These are phyloP conservation scores for Acanthamoeba lenticulata DNA, from an alignment of 208 protist species.

Conservation along the genomic window DNA sequence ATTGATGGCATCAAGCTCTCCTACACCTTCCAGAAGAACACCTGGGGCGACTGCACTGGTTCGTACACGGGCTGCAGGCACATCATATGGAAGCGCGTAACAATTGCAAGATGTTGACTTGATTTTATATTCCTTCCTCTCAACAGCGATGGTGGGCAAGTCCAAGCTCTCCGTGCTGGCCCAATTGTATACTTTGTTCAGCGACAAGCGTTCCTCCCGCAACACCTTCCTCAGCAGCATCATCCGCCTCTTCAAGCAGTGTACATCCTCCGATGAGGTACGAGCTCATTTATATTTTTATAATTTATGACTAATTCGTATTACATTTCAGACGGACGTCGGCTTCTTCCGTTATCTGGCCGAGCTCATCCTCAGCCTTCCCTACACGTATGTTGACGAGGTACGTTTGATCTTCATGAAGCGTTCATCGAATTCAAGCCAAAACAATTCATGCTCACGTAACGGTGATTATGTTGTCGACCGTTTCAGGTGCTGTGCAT, in stretches of 20 bases:
- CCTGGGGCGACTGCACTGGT: constrained; percentile 1
- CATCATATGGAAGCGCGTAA: no score
- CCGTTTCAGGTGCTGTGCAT: constrained; percentile 55
- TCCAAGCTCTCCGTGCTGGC: neutral
- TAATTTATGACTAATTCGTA: neutral
- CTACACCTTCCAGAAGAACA: constrained; percentile 36
- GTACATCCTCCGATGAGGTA: constrained; percentile 38
- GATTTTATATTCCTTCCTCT: no score
- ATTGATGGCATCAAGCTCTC: constrained; percentile 65
- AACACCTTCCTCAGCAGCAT: constrained; percentile 17
- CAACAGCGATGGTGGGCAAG: neutral
- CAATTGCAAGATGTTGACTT: no score
- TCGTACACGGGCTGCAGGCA: neutral
- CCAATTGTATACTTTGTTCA: constrained; percentile 55
- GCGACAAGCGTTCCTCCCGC: constrained; percentile 36
- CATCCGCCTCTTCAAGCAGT: constrained; percentile 50
- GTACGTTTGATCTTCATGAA: neutral
- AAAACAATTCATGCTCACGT: neutral
- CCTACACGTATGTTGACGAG: constrained; percentile 54
- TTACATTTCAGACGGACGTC: neutral
- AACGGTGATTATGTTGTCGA: no score
- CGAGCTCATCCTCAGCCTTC: constrained; percentile 44
- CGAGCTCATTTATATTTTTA: neutral
- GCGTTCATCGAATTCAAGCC: neutral
- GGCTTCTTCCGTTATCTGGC: constrained; percentile 58